These are phyloP conservation scores for Carallia brachiata DNA, from an alignment of 345 rosid genomes.

Conservation along the genomic window DNA sequence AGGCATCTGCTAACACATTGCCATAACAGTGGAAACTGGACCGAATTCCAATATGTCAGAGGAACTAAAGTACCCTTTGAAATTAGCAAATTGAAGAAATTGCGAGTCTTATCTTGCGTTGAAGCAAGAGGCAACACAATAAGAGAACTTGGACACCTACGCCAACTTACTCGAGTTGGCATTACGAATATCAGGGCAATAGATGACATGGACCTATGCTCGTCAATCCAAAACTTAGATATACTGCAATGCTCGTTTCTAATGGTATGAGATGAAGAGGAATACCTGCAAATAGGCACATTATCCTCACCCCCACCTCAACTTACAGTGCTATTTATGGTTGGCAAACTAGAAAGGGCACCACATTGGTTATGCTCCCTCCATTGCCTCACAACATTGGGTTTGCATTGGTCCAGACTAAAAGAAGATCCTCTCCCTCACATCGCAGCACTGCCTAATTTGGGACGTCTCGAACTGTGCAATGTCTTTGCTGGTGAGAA, in stretches of 20 bases:
- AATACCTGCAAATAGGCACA: constrained; percentile 22
- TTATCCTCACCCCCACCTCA: constrained; percentile 15
- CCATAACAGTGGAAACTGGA: background rate
- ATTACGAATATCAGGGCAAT: constrained; percentile 18
- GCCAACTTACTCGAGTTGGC: constrained; percentile 31
- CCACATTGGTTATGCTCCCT: constrained; percentile 40
- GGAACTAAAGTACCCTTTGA: constrained; percentile 20
- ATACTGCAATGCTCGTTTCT: constrained; percentile 27
- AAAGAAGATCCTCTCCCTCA: constrained; percentile 13
- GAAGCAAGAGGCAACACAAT: constrained; percentile 19
- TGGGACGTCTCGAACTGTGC: constrained; percentile 29
- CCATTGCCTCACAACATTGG: constrained; percentile 17
- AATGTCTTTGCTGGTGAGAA: constrained; percentile 16
- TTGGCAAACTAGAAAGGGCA: constrained; percentile 33
- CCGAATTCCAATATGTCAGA: constrained; percentile 15
- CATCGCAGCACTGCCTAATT: constrained; percentile 28
- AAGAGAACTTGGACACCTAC: constrained; percentile 24
- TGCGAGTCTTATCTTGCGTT: constrained; percentile 30
- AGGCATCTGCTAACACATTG: constrained; percentile 22
- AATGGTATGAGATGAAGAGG: constrained; percentile 15
- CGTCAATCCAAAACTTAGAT: constrained; percentile 21
- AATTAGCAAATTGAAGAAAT: constrained; percentile 25
- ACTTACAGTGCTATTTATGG: constrained; percentile 28
- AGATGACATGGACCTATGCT: constrained; percentile 31
- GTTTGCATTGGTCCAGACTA: constrained; percentile 28